Evolutionary conservation across 805 yeast genomes (phyloP).

Genomic region (Yarrowia sp.): DNA sequence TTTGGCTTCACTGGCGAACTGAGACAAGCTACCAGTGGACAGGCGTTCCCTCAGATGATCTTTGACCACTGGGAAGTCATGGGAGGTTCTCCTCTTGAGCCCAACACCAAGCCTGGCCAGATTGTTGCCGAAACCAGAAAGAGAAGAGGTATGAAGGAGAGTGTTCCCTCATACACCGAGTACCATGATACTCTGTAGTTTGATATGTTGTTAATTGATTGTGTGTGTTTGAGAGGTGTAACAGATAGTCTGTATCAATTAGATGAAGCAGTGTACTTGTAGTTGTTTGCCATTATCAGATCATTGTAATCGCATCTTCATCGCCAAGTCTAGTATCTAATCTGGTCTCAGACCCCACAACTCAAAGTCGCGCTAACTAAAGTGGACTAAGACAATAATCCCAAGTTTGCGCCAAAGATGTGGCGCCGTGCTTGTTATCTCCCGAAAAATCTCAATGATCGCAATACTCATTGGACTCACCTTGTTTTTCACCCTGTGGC

Average conservation of each 20-base stretch:
- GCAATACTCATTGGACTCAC: background rate
- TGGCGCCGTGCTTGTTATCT: background rate
- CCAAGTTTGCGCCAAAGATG: background rate
- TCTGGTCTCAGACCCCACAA: background rate
- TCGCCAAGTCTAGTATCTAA: background rate
- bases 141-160: conserved; percentile 96
- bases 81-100: conserved; percentile 91
- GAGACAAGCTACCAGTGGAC: conserved; percentile 99
- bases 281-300: background rate
- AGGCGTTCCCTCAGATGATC: conserved; percentile 99
- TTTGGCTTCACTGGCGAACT: conserved; percentile 99
- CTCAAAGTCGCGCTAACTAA: conserved; percentile 3
- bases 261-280: too few relatives aligned
- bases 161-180: conserved; percentile 98
- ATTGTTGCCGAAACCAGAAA: conserved; percentile 76
- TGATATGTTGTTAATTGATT: background rate
- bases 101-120: conserved; percentile 72
- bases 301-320: background rate
- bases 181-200: conserved; percentile 54
- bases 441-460: background rate
- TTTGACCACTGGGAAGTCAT: conserved; percentile 97
- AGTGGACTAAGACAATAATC: conserved; percentile 2
- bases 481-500: background rate
- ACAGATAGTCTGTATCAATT: background rate
- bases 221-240: background rate